These are phyloP conservation scores for Monosporozyma servazzii DNA, from an alignment of 805 yeast species.

Conservation along the genomic window DNA sequence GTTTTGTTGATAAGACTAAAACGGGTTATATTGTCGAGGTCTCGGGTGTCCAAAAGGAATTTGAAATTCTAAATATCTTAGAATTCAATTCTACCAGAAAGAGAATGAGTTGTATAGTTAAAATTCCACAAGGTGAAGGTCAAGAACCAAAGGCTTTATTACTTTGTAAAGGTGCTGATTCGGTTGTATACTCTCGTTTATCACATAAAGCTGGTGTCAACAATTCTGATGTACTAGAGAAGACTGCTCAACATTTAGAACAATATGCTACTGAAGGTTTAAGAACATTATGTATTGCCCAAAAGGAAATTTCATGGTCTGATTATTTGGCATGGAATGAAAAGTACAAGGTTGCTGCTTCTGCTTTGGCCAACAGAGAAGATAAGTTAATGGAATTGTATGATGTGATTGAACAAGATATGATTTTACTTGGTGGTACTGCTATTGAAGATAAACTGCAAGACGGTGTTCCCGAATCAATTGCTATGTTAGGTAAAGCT, in stretches of 20 bases:
- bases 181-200: constrained; percentile 63
- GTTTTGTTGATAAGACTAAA: constrained; percentile 56
- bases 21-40: constrained; percentile 56
- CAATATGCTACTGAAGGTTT: constrained; percentile 78
- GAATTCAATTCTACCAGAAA: constrained; percentile 81
- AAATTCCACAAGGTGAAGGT: constrained; percentile 43
- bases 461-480: constrained; percentile 82
- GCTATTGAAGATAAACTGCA: constrained; percentile 82
- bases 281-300: constrained; percentile 75
- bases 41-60: constrained; percentile 64
- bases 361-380: constrained; percentile 56
- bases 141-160: constrained; percentile 50
- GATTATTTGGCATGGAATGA: constrained; percentile 57
- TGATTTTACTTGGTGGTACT: constrained; percentile 69
- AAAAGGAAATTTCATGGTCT: constrained; percentile 52
- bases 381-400: constrained; percentile 66
- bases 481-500: constrained; percentile 57
- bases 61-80: constrained; percentile 58
- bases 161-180: constrained; percentile 82
- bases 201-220: constrained; percentile 32
- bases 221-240: constrained; percentile 39
- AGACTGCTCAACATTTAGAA: constrained; percentile 67
- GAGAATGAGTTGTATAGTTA: constrained; percentile 78
- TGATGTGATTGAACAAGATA: constrained; percentile 58
- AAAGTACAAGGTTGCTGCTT: constrained; percentile 55